Conservation (phyloP, 2,329 filamentous ascomycete genomes). For the Pseudonectria foliicola region DNA sequence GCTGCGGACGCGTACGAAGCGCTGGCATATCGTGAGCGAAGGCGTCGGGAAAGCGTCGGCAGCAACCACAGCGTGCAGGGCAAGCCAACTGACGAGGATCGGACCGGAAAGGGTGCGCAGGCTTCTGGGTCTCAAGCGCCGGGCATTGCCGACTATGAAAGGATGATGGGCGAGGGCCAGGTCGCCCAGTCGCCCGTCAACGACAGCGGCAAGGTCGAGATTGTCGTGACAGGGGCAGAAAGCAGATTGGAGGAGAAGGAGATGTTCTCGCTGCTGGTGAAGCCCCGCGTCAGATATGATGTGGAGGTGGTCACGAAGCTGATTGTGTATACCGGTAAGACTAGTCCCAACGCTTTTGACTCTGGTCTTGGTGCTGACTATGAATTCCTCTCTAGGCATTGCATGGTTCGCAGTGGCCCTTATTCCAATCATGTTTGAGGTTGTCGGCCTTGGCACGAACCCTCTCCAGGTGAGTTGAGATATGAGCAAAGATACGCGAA, state of each 20-base stretch:
- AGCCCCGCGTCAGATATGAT: constrained; percentile 87
- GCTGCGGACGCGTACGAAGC: constrained; percentile 95
- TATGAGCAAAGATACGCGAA: too few species aligned
- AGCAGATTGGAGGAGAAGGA: constrained; percentile 61
- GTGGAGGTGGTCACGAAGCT: constrained; percentile 98
- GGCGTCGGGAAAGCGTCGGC: constrained; percentile 46
- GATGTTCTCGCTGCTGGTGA: constrained; percentile 77
- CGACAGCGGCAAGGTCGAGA: constrained; percentile 25
- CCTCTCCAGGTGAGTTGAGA: constrained; percentile 23
- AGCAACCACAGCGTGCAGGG: constrained; percentile 43
- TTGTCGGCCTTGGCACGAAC: constrained; percentile 44
- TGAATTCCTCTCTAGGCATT: constrained; percentile 55
- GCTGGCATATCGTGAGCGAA: constrained; percentile 74
- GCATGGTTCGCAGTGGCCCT: constrained; percentile 71
- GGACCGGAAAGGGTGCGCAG: constrained; percentile 31
- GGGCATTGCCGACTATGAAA: constrained; percentile 58
- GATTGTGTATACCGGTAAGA: constrained; percentile 83
- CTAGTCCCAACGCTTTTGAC: constrained; percentile 1
- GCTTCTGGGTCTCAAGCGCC: constrained; percentile 40
- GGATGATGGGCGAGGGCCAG: constrained; percentile 64
- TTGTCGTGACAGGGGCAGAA: constrained; percentile 30
- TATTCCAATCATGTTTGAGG: constrained; percentile 66
- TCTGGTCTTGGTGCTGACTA: constrained; percentile 2
- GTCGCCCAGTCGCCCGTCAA: constrained; percentile 30
- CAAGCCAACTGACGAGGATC: constrained; percentile 33